Evolutionary conservation across 2,329 filamentous ascomycete species (phyloP).

Genomic region (Stachybotrys chartarum): DNA sequence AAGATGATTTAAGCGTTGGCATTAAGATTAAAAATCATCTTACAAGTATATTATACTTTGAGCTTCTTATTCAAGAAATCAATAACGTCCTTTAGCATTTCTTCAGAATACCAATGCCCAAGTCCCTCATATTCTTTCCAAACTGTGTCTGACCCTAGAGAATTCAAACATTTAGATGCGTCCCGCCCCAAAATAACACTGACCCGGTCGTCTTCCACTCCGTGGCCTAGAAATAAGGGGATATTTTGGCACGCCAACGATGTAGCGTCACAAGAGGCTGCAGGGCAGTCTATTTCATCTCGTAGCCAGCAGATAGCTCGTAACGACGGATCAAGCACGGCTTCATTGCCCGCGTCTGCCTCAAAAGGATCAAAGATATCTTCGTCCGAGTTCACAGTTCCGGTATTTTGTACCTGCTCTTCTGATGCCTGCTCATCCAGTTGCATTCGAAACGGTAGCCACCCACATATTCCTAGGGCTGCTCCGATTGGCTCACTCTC

Average conservation of each 20-base stretch:
- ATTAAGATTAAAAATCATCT: not conserved
- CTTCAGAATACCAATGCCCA: constrained; percentile 31
- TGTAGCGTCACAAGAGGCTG: not conserved
- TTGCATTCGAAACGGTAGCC: constrained; percentile 25
- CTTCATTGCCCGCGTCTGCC: not conserved
- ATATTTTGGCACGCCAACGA: constrained; percentile 9
- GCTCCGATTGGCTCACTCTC: constrained; percentile 24
- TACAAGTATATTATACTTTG: not conserved
- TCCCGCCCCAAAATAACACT: constrained; percentile 20
- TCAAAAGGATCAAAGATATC: not conserved
- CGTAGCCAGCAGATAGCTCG: not conserved
- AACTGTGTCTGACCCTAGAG: constrained; percentile 18
- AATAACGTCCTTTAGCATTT: constrained; percentile 26
- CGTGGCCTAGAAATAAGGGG: constrained; percentile 34
- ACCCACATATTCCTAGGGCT: constrained; percentile 31
- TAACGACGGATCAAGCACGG: not conserved
- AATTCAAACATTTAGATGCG: constrained; percentile 18
- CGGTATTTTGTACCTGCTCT: not conserved
- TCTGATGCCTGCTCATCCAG: constrained; percentile 11
- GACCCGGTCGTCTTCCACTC: constrained; percentile 30
- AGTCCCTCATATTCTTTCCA: constrained; percentile 28
- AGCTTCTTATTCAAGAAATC: constrained; percentile 11
- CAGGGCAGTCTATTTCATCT: not conserved
- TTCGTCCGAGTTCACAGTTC: not conserved
- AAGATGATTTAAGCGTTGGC: not conserved